Percentiles rank a stretch among this genome's conserved stretches.
These are phyloP conservation scores for Flaveria sonorensis DNA, from an alignment of 129 eudicot genomes.

Conservation along the genomic window DNA sequence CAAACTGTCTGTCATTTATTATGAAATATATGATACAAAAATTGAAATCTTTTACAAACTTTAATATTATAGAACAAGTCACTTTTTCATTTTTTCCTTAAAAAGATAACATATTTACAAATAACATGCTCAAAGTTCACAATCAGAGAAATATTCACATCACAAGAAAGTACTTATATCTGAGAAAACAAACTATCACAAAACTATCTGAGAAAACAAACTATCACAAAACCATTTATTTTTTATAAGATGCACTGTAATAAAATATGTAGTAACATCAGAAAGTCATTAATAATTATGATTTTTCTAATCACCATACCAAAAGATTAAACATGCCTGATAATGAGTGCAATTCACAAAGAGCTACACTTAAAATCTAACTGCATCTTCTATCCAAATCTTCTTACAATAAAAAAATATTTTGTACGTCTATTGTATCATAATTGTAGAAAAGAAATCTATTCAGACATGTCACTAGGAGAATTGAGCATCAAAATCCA, in stretches of 20 bases:
- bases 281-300: neutral
- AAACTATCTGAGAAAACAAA: too few species aligned
- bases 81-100: neutral
- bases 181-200: too few species aligned
- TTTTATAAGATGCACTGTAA: neutral
- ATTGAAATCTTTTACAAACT: neutral
- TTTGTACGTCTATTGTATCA: neutral
- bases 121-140: neutral
- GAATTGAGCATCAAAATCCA: neutral
- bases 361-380: constrained; percentile 4
- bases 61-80: neutral
- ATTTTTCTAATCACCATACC: neutral
- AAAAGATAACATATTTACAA: neutral
- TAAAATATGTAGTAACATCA: neutral
- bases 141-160: neutral
- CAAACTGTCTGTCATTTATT: neutral
- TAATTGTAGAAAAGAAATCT: neutral
- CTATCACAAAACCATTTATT: neutral
- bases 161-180: neutral
- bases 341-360: neutral
- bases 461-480: neutral
- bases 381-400: neutral
- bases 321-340: neutral
- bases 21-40: neutral
- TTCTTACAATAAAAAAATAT: neutral